Conservation (phyloP, 1,284 basidiomycete genomes). For the Ustilago vetiveriae region DNA sequence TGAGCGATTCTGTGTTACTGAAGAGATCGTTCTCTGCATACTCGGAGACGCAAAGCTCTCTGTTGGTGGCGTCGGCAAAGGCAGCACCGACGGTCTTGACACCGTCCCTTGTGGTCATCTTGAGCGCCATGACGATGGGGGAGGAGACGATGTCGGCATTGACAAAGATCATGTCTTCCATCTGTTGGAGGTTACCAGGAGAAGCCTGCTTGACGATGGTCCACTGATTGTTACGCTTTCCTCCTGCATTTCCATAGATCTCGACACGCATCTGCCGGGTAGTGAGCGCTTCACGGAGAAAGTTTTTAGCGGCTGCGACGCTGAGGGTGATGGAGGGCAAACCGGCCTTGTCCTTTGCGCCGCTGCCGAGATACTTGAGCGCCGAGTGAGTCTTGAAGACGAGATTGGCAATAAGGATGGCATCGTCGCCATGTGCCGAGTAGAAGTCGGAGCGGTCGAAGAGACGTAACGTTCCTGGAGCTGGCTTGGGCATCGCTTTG, state of each 20-base stretch:
- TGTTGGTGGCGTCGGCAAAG: slow-evolving; percentile 72
- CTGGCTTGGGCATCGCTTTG: slow-evolving; percentile 38
- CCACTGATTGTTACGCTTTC: slow-evolving; percentile 75
- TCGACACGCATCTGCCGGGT: slow-evolving; percentile 91
- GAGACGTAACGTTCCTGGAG: slow-evolving; percentile 60
- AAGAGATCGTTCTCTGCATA: slow-evolving; percentile 95
- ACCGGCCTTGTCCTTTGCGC: slow-evolving; percentile 43
- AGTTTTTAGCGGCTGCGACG: slow-evolving; percentile 81
- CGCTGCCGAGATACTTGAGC: slow-evolving; percentile 60
- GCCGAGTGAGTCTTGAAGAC: slow-evolving; percentile 70
- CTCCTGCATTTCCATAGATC: slow-evolving; percentile 73
- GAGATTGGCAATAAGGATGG: slow-evolving; percentile 83
- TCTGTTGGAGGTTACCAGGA: slow-evolving; percentile 90
- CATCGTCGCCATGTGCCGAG: slow-evolving; percentile 87
- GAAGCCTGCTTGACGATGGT: slow-evolving; percentile 85
- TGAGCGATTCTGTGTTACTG: slow-evolving; percentile 93
- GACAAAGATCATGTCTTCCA: slow-evolving; percentile 91
- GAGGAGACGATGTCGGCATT: slow-evolving; percentile 83
- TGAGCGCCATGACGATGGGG: slow-evolving; percentile 90
- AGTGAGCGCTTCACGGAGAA: slow-evolving; percentile 90
- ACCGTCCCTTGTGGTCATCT: slow-evolving; percentile 75
- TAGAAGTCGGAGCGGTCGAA: slow-evolving; percentile 77
- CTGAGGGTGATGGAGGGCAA: slow-evolving; percentile 76
- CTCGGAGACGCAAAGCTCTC: slow-evolving; percentile 76
- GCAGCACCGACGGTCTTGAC: slow-evolving; percentile 71